A percentile compares a stretch with the other conserved stretches of the same genome.
Conservation (phyloP, 1,284 basidiomycete genomes). For the Naganishia liquefaciens region DNA sequence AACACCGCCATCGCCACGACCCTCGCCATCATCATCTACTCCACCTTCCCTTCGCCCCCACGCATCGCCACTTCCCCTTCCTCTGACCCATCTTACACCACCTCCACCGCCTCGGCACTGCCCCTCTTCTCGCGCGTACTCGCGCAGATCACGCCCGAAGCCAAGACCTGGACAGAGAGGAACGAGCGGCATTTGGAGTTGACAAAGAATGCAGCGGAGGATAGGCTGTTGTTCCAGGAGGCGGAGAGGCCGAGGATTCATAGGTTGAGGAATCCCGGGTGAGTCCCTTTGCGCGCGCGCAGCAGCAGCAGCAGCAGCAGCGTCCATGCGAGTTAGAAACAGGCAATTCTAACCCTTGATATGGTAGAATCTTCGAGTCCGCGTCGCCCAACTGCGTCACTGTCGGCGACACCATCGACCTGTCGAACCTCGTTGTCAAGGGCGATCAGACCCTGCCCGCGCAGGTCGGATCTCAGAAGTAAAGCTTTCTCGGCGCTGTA, state of each 20-base stretch:
- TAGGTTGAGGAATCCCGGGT: slow-evolving; percentile 53
- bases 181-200: slow-evolving; percentile 55
- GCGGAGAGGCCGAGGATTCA: slow-evolving; percentile 53
- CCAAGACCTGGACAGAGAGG: slow-evolving; percentile 44
- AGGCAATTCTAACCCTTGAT: neutral
- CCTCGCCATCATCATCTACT: slow-evolving; percentile 42
- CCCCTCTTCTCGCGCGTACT: slow-evolving; percentile 51
- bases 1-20: slow-evolving; percentile 45
- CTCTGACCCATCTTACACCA: slow-evolving; percentile 40
- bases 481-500: slow-evolving; percentile 18
- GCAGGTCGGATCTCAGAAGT: slow-evolving; percentile 59
- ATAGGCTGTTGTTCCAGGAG: slow-evolving; percentile 55
- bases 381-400: slow-evolving; percentile 51
- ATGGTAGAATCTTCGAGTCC: slow-evolving; percentile 51
- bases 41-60: slow-evolving; percentile 47
- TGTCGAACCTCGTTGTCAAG: slow-evolving; percentile 53
- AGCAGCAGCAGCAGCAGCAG: too few relatives aligned
- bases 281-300: slow-evolving; percentile 38
- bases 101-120: slow-evolving; percentile 32
- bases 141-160: slow-evolving; percentile 44
- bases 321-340: too few relatives aligned
- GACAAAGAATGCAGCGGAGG: slow-evolving; percentile 50
- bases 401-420: slow-evolving; percentile 53
- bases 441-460: slow-evolving; percentile 36
- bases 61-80: slow-evolving; percentile 42